phyloP scores from a whole-genome alignment of 1,284 basidiomycete genomes.

The Veloboletus limbatus region DNA sequence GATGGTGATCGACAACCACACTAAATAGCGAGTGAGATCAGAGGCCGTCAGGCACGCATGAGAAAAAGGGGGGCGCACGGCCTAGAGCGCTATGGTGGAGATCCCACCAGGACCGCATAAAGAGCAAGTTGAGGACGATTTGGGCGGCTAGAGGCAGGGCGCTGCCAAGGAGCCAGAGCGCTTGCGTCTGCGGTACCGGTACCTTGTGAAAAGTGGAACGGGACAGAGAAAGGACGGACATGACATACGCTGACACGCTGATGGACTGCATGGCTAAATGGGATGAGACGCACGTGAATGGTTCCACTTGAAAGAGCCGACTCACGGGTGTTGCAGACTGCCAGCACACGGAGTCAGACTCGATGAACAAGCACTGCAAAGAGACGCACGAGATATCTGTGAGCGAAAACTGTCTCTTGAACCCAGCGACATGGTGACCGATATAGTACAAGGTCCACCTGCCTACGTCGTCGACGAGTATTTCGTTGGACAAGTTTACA shows the following conservation, averaged over 20 bases:
- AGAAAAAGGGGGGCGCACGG: conserved; percentile 32
- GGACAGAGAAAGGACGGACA: background rate
- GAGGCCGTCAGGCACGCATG: background rate
- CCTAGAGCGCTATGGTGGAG: conserved; percentile 65
- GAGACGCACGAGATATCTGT: conserved; percentile 51
- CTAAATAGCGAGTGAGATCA: conserved; percentile 29
- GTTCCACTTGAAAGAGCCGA: background rate
- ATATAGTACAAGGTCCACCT: conserved; percentile 46
- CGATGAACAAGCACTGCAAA: background rate
- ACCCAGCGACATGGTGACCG: conserved; percentile 55
- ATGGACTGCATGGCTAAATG: conserved; percentile 49
- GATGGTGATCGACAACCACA: conserved; percentile 54
- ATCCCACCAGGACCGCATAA: conserved; percentile 66
- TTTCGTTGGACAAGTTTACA: background rate
- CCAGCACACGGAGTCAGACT: background rate
- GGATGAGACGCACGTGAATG: background rate
- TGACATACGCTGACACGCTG: conserved; percentile 61
- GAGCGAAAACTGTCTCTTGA: conserved; percentile 68
- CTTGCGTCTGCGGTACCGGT: conserved; percentile 27
- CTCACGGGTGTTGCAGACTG: conserved; percentile 43
- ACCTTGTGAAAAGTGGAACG: background rate
- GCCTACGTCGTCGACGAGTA: background rate
- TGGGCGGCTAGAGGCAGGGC: conserved; percentile 51
- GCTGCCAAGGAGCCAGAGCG: conserved; percentile 47
- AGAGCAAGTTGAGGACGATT: conserved; percentile 46